Percentiles rank a stretch among this genome's conserved stretches.
phyloP scores from a whole-genome alignment of 2,329 filamentous ascomycete genomes.

The Dactylonectria macrodidyma region DNA sequence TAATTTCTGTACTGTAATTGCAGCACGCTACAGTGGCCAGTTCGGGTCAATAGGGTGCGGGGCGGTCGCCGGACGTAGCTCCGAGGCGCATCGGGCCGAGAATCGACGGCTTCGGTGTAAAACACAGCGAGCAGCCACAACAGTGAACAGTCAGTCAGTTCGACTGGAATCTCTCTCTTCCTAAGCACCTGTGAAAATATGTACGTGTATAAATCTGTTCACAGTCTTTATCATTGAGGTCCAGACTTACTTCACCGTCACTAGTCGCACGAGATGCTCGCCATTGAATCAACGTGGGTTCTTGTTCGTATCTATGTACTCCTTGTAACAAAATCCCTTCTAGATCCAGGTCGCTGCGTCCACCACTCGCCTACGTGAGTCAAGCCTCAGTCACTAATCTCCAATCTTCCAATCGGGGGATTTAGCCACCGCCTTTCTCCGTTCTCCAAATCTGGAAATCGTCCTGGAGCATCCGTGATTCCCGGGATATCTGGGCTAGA shows the following conservation, averaged over 20 bases:
- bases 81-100: background rate
- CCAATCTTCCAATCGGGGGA: background rate
- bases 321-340: conserved; percentile 4
- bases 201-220: too few relatives aligned
- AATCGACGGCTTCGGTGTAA: conserved; percentile 34
- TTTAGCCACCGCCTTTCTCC: background rate
- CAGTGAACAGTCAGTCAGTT: too few relatives aligned
- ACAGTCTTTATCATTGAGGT: too few relatives aligned
- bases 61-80: conserved; percentile 10
- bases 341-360: conserved; percentile 6
- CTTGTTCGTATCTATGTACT: conserved; percentile 17
- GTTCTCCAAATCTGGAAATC: background rate
- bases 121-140: conserved; percentile 13
- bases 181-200: background rate
- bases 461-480: background rate
- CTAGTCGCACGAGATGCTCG: background rate
- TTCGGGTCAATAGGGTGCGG: conserved; percentile 47
- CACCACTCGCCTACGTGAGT: conserved; percentile 11
- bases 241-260: background rate
- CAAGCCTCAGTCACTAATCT: background rate
- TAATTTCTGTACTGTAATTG: background rate
- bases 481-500: background rate
- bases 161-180: background rate
- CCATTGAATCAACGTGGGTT: conserved; percentile 14
- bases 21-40: conserved; percentile 30